Percentiles rank a stretch among this genome's conserved stretches.
Evolutionary conservation across 176 grass and related monocot species (phyloP).

Genomic region (Zoysia pacifica): DNA sequence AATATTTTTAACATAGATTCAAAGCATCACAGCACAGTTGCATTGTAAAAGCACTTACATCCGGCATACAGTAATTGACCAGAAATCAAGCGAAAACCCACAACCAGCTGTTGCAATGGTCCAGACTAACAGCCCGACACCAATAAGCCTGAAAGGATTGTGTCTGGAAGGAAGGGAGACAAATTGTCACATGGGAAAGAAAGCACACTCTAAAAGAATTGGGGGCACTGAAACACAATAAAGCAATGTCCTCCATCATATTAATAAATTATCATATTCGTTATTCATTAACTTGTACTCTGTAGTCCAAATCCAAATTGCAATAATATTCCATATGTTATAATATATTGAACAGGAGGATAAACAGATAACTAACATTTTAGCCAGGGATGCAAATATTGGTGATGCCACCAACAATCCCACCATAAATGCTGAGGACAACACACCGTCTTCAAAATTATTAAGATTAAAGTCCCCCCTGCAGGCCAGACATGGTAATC

Average conservation of each 20-base stretch:
- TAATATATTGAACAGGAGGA: background rate
- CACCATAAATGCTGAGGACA: slow-evolving; percentile 99
- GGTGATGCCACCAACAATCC: slow-evolving; percentile 86
- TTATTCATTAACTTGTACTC: background rate
- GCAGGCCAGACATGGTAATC: slow-evolving; percentile 18
- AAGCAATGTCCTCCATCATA: too few relatives aligned
- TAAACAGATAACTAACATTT: slow-evolving; percentile 53
- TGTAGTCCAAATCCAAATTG: background rate
- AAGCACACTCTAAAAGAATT: slow-evolving; percentile 1
- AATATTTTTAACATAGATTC: slow-evolving; percentile 12
- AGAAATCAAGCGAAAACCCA: slow-evolving; percentile 91
- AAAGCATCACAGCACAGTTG: background rate
- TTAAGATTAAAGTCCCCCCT: slow-evolving; percentile 92
- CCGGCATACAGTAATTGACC: slow-evolving; percentile 95
- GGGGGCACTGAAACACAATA: too few relatives aligned
- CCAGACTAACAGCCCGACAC: slow-evolving; percentile 90
- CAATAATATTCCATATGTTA: slow-evolving; percentile 1
- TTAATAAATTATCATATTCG: background rate
- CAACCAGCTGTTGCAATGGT: slow-evolving; percentile 95
- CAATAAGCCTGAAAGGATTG: slow-evolving; percentile 99
- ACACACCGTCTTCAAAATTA: slow-evolving; percentile 91
- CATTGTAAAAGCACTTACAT: slow-evolving; percentile 62
- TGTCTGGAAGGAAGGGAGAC: slow-evolving; percentile 50
- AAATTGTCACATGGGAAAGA: background rate
- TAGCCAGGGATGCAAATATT: slow-evolving; percentile 88